These are phyloP conservation scores for Miscanthus lutarioriparius DNA, from an alignment of 176 grass and related monocot genomes.

Conservation along the genomic window DNA sequence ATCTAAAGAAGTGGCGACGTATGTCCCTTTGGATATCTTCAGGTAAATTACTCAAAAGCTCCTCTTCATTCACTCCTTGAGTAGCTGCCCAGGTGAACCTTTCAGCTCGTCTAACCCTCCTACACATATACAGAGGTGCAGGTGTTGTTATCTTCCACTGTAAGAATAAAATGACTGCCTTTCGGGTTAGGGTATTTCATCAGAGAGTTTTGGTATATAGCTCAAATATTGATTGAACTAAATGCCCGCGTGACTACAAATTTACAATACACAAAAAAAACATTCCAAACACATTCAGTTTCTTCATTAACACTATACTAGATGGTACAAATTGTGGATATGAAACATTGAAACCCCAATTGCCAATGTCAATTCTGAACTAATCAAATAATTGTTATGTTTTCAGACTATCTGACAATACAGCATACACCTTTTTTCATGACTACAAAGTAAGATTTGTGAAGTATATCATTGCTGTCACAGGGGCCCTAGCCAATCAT, in stretches of 20 bases:
- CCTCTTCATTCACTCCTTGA: slow-evolving; percentile 89
- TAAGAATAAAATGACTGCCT: neutral
- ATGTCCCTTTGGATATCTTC: slow-evolving; percentile 99
- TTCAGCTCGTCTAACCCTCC: slow-evolving; percentile 85
- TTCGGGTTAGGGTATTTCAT: neutral
- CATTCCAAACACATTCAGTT: slow-evolving; percentile 6
- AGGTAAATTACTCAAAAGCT: slow-evolving; percentile 84
- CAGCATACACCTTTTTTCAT: neutral
- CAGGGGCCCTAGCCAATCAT: neutral
- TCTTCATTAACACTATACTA: neutral
- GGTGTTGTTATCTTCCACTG: neutral
- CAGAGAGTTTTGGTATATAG: neutral
- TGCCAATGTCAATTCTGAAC: neutral
- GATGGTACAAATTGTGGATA: neutral
- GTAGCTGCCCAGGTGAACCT: slow-evolving; percentile 97
- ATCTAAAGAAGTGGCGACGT: slow-evolving; percentile 86
- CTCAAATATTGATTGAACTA: neutral
- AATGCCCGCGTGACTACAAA: neutral
- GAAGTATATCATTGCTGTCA: neutral
- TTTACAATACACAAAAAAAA: neutral
- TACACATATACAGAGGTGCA: slow-evolving; percentile 38
- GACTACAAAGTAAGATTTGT: slow-evolving; percentile 1
- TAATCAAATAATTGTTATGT: slow-evolving; percentile 2
- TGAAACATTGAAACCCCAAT: neutral
- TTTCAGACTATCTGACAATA: neutral